Base-by-base conservation (phyloP, 2,329 filamentous ascomycete genomes). In the Arthrobotrys entomopaga region DNA sequence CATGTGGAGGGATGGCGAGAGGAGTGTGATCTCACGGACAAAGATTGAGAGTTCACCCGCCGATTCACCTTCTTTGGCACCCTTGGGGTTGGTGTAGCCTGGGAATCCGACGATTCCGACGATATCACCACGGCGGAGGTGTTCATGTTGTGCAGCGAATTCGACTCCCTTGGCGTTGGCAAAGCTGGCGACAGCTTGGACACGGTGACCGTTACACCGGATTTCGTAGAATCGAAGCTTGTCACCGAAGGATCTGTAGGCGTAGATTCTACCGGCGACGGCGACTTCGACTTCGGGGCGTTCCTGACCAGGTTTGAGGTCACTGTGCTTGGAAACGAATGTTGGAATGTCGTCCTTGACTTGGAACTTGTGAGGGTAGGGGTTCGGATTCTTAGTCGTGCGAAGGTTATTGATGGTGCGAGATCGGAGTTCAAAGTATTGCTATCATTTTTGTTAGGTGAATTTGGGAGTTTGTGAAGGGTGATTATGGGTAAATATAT, bases 401-500 rank as follows among this genome's bases (percentile, higher is more conserved):
- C 90, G 87, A 77, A 94, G 86, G 79, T 90, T 90, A 82, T 91
- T 90, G 84, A 97, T 89, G 78, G 87, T 87, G 78, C 91, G 88
- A 80, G 90, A 96, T 76, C 95, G 91, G 81, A 98, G 96, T 84
- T 99, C 95, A 81, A 97, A 97, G 85, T 98, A 99, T 89, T 91
- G 89, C 88, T 90, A 79, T 24, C 16, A 49, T n/a, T 2, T 3
- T 2, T 16, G 20, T 65, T 50, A 65, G 49, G 19, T 8, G 24
- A n/a, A n/a, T n/a, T n/a, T n/a, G n/a, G n/a, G n/a, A n/a, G n/a
- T n/a, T n/a, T n/a, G n/a, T n/a, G n/a, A n/a, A n/a, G n/a, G n/a
- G n/a, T n/a, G n/a, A n/a, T n/a, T n/a, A n/a, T n/a, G n/a, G n/a
- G n/a, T n/a, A n/a, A n/a, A n/a, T n/a, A n/a, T n/a, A n/a, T n/a